Evolutionary conservation across 768 basidiomycete genomes (phyloP).

Genomic region (Roridomyces roridus): DNA sequence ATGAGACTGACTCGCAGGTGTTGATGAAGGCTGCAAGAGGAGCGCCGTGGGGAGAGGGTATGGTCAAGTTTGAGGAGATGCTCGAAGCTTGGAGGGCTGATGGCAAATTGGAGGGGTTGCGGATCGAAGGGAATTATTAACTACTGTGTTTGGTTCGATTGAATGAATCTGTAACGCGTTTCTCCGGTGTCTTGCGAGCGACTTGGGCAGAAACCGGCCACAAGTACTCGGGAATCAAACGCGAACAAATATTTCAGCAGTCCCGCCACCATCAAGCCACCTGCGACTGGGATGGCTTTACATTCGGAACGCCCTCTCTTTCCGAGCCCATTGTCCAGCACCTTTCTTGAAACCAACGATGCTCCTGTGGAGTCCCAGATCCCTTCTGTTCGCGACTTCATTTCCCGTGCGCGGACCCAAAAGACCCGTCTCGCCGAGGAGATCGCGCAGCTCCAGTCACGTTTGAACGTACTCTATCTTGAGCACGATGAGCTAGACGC

Average conservation of each 20-base stretch:
- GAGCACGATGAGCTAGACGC: background rate
- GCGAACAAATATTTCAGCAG: too few relatives aligned
- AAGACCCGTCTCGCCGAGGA: background rate
- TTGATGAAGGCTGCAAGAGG: slow-evolving; percentile 8
- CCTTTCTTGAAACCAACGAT: background rate
- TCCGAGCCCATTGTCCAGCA: too few relatives aligned
- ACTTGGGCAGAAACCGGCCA: too few relatives aligned
- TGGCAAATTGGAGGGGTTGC: slow-evolving; percentile 5
- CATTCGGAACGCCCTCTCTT: too few relatives aligned
- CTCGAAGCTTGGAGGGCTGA: slow-evolving; percentile 1
- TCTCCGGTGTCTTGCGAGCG: too few relatives aligned
- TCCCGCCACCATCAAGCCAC: too few relatives aligned
- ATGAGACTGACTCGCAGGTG: background rate
- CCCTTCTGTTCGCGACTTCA: background rate
- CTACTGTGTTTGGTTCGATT: too few relatives aligned
- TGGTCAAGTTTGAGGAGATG: background rate
- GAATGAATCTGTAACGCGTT: too few relatives aligned
- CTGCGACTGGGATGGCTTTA: too few relatives aligned
- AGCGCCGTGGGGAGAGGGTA: slow-evolving; percentile 15
- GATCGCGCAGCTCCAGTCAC: background rate
- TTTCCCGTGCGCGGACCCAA: background rate
- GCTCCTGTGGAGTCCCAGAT: background rate
- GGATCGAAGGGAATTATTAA: background rate
- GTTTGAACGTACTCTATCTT: background rate
- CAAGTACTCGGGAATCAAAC: too few relatives aligned